Percentiles rank a stretch among this genome's conserved stretches.
These are phyloP conservation scores for Aristolochia californica DNA, from an alignment of 164 flowering plant genomes.

Conservation along the genomic window DNA sequence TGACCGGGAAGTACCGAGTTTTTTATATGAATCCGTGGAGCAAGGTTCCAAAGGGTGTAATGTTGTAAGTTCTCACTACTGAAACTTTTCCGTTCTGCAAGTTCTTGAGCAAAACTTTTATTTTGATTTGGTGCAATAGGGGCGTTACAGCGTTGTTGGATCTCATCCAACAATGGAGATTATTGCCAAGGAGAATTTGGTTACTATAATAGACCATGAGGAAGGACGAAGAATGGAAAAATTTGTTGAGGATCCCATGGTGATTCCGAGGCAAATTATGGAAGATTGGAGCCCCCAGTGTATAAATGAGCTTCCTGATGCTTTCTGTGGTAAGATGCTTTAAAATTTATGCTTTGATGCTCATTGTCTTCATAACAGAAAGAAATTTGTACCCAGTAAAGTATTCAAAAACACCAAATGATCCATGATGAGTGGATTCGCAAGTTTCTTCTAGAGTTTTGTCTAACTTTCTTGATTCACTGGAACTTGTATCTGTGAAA, in stretches of 20 bases:
- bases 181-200: slow-evolving; percentile 57
- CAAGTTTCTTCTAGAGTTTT: too few relatives aligned
- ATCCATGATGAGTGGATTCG: too few relatives aligned
- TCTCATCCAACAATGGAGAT: slow-evolving; percentile 70
- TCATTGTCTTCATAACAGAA: too few relatives aligned
- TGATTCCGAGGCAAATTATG: slow-evolving; percentile 46
- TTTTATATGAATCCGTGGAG: slow-evolving; percentile 70
- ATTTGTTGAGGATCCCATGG: slow-evolving; percentile 63
- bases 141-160: slow-evolving; percentile 72
- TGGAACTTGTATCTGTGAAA: slow-evolving; percentile 9
- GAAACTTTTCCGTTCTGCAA: background rate
- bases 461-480: background rate
- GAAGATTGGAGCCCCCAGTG: slow-evolving; percentile 62
- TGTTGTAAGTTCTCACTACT: slow-evolving; percentile 27
- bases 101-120: background rate
- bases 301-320: slow-evolving; percentile 60
- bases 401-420: too few relatives aligned
- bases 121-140: slow-evolving; percentile 28
- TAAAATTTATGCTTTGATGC: too few relatives aligned
- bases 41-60: slow-evolving; percentile 31
- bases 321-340: slow-evolving; percentile 60
- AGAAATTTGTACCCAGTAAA: too few relatives aligned
- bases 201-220: slow-evolving; percentile 56
- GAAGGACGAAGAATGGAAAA: slow-evolving; percentile 40
- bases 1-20: slow-evolving; percentile 75